These are phyloP conservation scores for Elsinoe arachidis DNA, from an alignment of 2,329 filamentous ascomycete species.

Conservation along the genomic window DNA sequence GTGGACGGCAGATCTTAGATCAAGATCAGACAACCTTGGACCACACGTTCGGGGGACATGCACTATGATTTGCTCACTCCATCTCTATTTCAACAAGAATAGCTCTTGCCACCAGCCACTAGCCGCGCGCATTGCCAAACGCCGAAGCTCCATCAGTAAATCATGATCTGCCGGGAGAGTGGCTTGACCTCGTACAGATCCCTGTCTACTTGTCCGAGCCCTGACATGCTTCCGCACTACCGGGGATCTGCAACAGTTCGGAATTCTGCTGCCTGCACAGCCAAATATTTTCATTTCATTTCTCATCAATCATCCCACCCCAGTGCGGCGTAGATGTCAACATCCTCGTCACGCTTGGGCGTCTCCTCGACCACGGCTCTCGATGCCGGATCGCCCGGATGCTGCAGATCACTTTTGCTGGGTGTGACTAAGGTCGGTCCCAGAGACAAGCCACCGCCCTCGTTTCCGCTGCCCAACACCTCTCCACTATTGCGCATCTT, in stretches of 20 bases:
- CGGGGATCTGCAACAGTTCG: not conserved
- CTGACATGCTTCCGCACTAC: not conserved
- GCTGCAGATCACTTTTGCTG: not conserved
- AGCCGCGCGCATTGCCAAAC: constrained; percentile 6
- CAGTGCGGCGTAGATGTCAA: constrained; percentile 34
- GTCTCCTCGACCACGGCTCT: constrained; percentile 20
- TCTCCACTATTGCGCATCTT: not conserved
- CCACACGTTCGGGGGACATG: no score
- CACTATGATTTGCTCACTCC: no score
- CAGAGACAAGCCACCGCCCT: constrained; percentile 1
- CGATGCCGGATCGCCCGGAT: constrained; percentile 14
- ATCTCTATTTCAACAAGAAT: no score
- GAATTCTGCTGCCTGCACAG: constrained; percentile 9
- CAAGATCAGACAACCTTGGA: no score
- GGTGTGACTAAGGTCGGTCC: constrained; percentile 13
- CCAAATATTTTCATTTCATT: constrained; percentile 31
- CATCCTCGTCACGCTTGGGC: constrained; percentile 15
- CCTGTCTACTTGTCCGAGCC: not conserved
- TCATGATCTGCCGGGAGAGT: not conserved
- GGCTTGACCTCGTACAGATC: not conserved
- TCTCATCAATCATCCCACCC: constrained; percentile 36
- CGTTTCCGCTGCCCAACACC: not conserved
- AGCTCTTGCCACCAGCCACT: not conserved
- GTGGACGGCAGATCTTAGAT: no score
- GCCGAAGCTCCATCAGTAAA: not conserved